Evolutionary conservation across 345 rosid genomes (phyloP), one percentile per base, ranked within the genome.

Genomic region (Turritis glabra): DNA sequence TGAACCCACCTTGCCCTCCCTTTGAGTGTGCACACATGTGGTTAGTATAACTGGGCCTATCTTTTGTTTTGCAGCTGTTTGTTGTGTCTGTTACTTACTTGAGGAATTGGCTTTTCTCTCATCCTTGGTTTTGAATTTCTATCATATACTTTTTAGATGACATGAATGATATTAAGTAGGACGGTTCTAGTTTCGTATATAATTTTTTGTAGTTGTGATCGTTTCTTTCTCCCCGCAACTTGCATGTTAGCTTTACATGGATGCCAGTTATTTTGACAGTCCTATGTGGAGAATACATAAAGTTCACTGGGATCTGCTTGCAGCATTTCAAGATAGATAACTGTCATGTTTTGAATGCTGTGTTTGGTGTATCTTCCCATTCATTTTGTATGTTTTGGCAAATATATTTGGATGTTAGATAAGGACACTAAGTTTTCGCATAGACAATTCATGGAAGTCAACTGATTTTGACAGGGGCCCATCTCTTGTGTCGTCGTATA

Each of bases 11-110:
- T 26, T 89, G 89, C 76, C 97, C 99, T 47, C 93, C 97, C 57
- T 92, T 84, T 90, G 99, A 95, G 73, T 95, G 99, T 82, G 88
- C 92, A 57, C 99, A 92, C 77, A 95, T 90, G 92, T 95, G 99
- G 97, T 95, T 80, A 59, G 95, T 43, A 46, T 56, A 62, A 29
- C 56, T 38, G 26, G 68, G 30, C 71, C 71, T 67, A 59, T 60
- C 47, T 40, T 41, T 60, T 52, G 65, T 32, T 73, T 66, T 78
- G 43, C 64, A 65, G 52, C 62, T 73, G 26, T 67, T 57, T 61
- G 27, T 52, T 59, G 44, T 64, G n/a, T 43, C 57, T 30, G 46
- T 67, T 59, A 50, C 62, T 57, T 56, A 44, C 43, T 38, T 70
- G 32, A 64, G 58, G 19, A 77, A 22, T 57, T 22, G 26, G 61